These are phyloP conservation scores for Cytospora chrysosperma DNA, from an alignment of 2,329 filamentous ascomycete species.

Conservation along the genomic window DNA sequence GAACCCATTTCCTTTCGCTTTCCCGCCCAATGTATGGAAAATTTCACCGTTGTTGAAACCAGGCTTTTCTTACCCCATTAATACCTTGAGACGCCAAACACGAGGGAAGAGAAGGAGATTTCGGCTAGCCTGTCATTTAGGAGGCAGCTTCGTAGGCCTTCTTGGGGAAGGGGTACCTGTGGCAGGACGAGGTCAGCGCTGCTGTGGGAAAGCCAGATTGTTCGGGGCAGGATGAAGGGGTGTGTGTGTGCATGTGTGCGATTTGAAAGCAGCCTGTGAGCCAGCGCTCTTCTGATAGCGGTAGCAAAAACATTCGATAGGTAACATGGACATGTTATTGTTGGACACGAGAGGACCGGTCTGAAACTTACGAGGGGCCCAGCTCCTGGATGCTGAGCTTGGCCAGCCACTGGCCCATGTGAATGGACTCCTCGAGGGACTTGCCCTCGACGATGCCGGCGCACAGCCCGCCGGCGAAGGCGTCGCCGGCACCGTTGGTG, in stretches of 20 bases:
- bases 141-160: conserved; percentile 58
- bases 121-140: conserved; percentile 21
- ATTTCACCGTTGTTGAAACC: conserved; percentile 27
- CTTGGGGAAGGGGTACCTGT: conserved; percentile 79
- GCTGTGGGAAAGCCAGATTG: neutral
- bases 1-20: conserved; percentile 16
- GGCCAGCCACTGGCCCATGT: conserved; percentile 96
- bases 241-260: neutral
- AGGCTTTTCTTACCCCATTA: conserved; percentile 22
- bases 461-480: conserved; percentile 91
- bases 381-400: conserved; percentile 91
- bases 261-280: conserved; percentile 25
- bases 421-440: conserved; percentile 72
- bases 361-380: conserved; percentile 80
- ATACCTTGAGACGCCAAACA: conserved; percentile 22
- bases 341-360: neutral
- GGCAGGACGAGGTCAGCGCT: conserved; percentile 17
- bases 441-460: conserved; percentile 87
- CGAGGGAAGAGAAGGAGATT: conserved; percentile 17
- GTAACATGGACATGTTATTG: neutral
- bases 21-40: conserved; percentile 21
- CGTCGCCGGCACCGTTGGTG: conserved; percentile 95
- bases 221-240: neutral
- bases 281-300: neutral
- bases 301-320: conserved; percentile 13